A percentile compares a stretch with the other conserved stretches of the same genome.
phyloP scores from a whole-genome alignment of 2,329 filamentous ascomycete genomes.

The Fusarium sulawesiense region DNA sequence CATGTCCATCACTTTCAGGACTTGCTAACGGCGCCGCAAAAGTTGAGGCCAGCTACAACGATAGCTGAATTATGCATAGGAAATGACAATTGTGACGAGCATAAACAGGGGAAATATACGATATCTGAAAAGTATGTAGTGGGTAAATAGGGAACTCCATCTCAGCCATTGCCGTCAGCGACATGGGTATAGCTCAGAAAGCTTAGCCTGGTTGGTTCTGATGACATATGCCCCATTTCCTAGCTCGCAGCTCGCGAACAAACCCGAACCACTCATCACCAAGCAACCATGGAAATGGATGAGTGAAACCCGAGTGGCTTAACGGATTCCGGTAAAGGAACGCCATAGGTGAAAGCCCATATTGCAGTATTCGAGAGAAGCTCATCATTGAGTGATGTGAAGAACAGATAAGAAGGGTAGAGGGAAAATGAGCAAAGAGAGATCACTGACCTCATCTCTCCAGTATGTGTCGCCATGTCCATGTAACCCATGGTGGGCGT shows the following conservation, averaged over 20 bases:
- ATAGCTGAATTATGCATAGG: conserved; percentile 4
- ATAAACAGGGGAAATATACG: conserved; percentile 1
- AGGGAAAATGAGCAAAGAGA: conserved; percentile 33
- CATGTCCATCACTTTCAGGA: conserved; percentile 19
- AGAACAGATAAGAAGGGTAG: not conserved
- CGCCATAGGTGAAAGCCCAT: not conserved
- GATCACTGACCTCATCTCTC: conserved; percentile 66
- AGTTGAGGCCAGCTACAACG: conserved; percentile 25
- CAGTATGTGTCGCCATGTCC: conserved; percentile 60
- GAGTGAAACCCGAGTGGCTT: conserved; percentile 1
- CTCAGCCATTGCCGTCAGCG: conserved; percentile 21
- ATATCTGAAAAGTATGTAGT: not conserved
- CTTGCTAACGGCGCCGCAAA: conserved; percentile 14
- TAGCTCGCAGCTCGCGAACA: conserved; percentile 37
- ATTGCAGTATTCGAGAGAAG: not conserved
- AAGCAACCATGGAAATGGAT: conserved; percentile 2
- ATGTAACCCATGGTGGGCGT: conserved; percentile 66
- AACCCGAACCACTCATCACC: conserved; percentile 23
- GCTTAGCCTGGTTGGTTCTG: conserved; percentile 11
- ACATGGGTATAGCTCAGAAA: conserved; percentile 27
- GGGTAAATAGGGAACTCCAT: conserved; percentile 7
- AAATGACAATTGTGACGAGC: not conserved
- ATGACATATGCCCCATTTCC: conserved; percentile 16
- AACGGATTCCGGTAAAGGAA: not conserved
- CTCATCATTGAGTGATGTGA: not conserved